A percentile compares a stretch with the other conserved stretches of the same genome.
Evolutionary conservation across 2,329 filamentous ascomycete genomes (phyloP).

Genomic region (Penicillium sp.): DNA sequence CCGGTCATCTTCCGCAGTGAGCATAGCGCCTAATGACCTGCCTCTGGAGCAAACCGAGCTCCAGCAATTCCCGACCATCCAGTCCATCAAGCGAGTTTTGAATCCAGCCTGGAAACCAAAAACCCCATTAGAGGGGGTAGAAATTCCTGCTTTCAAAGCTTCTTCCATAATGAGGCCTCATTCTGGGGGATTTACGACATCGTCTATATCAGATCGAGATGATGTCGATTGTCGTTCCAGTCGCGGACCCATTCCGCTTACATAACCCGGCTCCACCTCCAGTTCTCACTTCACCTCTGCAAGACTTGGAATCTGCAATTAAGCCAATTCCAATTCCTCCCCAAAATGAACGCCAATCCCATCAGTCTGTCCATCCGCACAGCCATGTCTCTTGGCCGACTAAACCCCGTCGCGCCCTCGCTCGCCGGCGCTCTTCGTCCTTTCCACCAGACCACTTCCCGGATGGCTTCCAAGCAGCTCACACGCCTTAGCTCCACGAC

Average conservation of each 20-base stretch:
- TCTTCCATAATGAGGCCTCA: too few relatives aligned
- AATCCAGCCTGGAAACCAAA: too few relatives aligned
- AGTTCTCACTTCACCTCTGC: conserved; percentile 13
- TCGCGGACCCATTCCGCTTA: conserved; percentile 13
- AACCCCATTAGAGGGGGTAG: too few relatives aligned
- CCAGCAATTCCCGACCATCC: too few relatives aligned
- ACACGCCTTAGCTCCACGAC: conserved; percentile 23
- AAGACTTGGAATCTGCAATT: conserved; percentile 1
- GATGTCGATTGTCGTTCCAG: background rate
- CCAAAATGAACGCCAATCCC: conserved; percentile 27
- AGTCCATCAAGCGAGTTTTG: too few relatives aligned
- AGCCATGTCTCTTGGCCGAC: conserved; percentile 28
- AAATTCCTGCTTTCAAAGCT: too few relatives aligned
- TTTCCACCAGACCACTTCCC: conserved; percentile 7
- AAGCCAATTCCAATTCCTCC: conserved; percentile 4
- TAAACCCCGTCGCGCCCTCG: conserved; percentile 26
- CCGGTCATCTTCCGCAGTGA: too few relatives aligned
- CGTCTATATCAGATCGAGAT: background rate
- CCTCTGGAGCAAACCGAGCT: too few relatives aligned
- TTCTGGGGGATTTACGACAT: too few relatives aligned
- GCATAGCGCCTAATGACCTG: too few relatives aligned
- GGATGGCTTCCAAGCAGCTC: conserved; percentile 20
- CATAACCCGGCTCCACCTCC: conserved; percentile 21
- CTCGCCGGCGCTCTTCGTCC: conserved; percentile 23
- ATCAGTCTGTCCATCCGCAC: conserved; percentile 36